Evolutionary conservation across 208 protist genomes (phyloP).

Genomic region (Vickermania ingenoplastis): DNA sequence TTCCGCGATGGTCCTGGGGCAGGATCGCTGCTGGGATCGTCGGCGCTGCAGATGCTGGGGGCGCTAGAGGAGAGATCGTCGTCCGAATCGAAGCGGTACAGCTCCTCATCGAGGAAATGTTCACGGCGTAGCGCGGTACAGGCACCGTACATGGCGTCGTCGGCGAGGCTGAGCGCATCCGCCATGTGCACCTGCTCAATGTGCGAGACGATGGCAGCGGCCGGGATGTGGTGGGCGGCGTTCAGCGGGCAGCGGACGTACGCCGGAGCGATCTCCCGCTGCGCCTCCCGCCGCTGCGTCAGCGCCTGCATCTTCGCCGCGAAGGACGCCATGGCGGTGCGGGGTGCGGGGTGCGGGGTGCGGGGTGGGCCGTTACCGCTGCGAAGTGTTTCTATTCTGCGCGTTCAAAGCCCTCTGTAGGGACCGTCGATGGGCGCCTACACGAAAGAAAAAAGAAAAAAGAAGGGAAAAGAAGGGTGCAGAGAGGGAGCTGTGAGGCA

Average conservation of each 20-base stretch:
- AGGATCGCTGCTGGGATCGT: too few relatives aligned
- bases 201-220: constrained; percentile 15
- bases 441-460: not conserved
- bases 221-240: constrained; percentile 19
- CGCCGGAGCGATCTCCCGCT: constrained; percentile 6
- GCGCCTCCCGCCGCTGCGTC: constrained; percentile 4
- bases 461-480: not conserved
- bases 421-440: too few relatives aligned
- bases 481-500: constrained; percentile 1
- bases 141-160: constrained; percentile 15
- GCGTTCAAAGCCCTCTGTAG: too few relatives aligned
- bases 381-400: too few relatives aligned
- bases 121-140: constrained; percentile 5
- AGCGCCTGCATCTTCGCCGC: constrained; percentile 13
- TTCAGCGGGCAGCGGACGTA: constrained; percentile 25
- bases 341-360: too few relatives aligned
- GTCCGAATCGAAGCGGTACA: constrained; percentile 1
- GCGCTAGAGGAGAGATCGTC: not conserved
- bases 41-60: constrained; percentile 1
- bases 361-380: too few relatives aligned
- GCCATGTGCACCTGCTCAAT: constrained; percentile 9
- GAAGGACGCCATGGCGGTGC: constrained; percentile 7
- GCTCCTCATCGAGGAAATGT: constrained; percentile 10
- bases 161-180: constrained; percentile 6
- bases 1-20: not conserved